Evolutionary conservation across 2,329 filamentous ascomycete genomes (phyloP), one percentile per base, ranked within the genome.

Genomic region (Phaeomoniella chlamydospora): DNA sequence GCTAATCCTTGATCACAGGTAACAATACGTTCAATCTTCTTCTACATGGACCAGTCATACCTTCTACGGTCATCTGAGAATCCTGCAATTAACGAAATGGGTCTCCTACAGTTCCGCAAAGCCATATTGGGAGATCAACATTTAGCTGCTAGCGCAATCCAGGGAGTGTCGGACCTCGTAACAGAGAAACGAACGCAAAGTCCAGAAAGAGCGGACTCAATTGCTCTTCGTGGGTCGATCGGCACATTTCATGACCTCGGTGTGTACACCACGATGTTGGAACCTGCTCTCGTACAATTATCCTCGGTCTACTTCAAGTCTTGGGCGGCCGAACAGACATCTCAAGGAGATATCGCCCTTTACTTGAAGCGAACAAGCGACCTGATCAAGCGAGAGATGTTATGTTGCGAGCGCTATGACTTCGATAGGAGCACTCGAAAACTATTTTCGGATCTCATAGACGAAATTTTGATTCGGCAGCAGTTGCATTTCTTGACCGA

Each of bases 11-110:
- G 39, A 19, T 26, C 22, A 5, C 29, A 86, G 77, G 72, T 77
- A 44, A 77, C 78, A 11, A 73, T 98, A 36, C 75, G 86, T 34
- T 88, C 82, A 43, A 80, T 92, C 29, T 96, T 94, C 59, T 93
- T 86, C 61, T 98, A 87, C 51, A 70, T 98, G 44, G 88, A 98
- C 54, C 77, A 90, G 43, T 83, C 86, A 2, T 94, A 86, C 51
- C 68, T 98, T 5, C 65, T 94, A 2, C 77, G 80, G 39, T 76
- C 77, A 32, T 76, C 78, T 45, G 74, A 79, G 15, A 60, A 70
- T 22, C 68, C 70, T 6, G 80, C 80, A 19, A 74, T 98, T 38
- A 80, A 87, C 49, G 84, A 93, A 50, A 77, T 93, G 64, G 74
- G 79, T 4, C 75, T 90, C 37, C 59, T 67, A 11, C 70, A 85